Conservation (phyloP, 148 eudicot genomes). For the Vaccinium vitisidaea region DNA sequence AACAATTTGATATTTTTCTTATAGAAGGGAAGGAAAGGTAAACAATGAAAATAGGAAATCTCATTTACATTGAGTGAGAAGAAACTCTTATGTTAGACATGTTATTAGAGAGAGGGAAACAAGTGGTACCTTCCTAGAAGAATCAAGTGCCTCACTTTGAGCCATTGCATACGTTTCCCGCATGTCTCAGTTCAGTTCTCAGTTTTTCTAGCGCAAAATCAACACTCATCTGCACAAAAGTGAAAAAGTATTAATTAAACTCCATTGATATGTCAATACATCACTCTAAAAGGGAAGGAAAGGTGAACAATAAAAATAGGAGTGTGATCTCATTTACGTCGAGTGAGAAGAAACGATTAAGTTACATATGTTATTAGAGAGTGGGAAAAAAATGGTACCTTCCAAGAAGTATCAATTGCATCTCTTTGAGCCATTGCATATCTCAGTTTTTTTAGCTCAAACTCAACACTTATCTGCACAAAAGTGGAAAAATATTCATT, state of each 20-base stretch:
- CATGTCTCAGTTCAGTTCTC: constrained; percentile 16
- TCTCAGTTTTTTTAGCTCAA: constrained; percentile 77
- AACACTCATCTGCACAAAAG: constrained; percentile 39
- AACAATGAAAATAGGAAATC: neutral
- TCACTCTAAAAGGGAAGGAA: neutral
- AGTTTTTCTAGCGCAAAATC: constrained; percentile 71
- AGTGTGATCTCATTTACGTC: neutral
- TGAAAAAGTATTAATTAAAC: neutral
- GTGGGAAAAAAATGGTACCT: constrained; percentile 38
- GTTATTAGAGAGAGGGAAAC: neutral
- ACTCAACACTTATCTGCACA: constrained; percentile 42
- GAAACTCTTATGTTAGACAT: neutral
- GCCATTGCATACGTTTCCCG: constrained; percentile 49
- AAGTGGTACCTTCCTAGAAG: constrained; percentile 63
- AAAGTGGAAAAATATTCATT: constrained; percentile 5
- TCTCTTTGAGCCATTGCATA: constrained; percentile 78
- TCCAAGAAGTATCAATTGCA: constrained; percentile 64
- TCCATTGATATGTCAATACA: neutral
- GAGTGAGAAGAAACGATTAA: neutral
- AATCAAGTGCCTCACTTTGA: constrained; percentile 69
- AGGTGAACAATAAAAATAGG: neutral
- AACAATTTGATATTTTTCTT: neutral
- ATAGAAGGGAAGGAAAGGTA: neutral
- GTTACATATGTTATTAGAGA: neutral
- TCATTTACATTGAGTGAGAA: neutral